A percentile compares a stretch with the other conserved stretches of the same genome.
Evolutionary conservation across 2,329 filamentous ascomycete genomes (phyloP).

Genomic region (Trichoderma guizhouense): DNA sequence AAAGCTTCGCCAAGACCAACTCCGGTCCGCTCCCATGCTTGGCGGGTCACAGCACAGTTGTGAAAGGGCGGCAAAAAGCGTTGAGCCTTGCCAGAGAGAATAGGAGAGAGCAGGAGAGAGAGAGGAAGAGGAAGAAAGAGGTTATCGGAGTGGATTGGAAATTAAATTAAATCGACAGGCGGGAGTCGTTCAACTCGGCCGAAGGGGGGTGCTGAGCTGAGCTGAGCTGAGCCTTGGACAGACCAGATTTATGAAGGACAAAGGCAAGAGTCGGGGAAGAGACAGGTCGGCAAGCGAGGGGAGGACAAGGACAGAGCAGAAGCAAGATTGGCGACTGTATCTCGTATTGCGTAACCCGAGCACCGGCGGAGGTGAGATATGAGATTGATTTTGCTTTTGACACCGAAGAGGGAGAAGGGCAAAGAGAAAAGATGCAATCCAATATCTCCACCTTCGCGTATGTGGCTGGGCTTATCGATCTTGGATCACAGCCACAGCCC

Average conservation of each 20-base stretch:
- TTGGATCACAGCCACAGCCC: not conserved
- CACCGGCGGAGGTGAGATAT: not conserved
- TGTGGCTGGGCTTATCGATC: slow-evolving; percentile 1
- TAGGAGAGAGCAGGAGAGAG: not conserved
- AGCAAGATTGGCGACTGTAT: slow-evolving; percentile 2
- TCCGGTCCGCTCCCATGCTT: slow-evolving; percentile 21
- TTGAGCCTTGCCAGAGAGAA: not conserved
- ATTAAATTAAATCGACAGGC: slow-evolving; percentile 9
- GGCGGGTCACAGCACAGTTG: not conserved
- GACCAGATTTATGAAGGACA: not conserved
- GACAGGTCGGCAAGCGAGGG: not conserved
- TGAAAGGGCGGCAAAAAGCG: not conserved
- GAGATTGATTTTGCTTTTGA: not conserved
- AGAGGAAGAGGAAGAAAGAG: not conserved
- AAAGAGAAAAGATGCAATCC: not conserved
- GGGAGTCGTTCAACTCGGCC: not conserved
- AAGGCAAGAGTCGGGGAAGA: not conserved
- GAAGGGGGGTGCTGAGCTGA: not conserved
- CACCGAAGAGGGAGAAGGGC: not conserved
- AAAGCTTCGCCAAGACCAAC: slow-evolving; percentile 17
- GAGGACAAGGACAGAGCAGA: not conserved
- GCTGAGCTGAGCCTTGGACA: not conserved
- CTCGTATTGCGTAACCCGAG: slow-evolving; percentile 15
- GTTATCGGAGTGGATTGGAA: not conserved
- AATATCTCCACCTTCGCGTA: not conserved